Evolutionary conservation across 2,329 filamentous ascomycete genomes (phyloP), one percentile per base, ranked within the genome.

Genomic region (Fusarium secorum): DNA sequence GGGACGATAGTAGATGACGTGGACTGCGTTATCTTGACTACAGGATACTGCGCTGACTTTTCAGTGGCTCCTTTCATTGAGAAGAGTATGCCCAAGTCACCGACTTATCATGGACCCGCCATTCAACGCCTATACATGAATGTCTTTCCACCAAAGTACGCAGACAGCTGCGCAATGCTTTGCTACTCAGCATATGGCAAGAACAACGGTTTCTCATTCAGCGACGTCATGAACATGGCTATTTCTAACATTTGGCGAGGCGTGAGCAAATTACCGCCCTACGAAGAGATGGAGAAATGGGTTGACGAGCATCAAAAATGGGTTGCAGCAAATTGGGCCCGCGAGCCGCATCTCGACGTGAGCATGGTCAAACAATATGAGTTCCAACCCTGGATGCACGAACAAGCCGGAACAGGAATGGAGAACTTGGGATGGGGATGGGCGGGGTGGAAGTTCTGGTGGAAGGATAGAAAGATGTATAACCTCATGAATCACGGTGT

Each of bases 361-460:
- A 64, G 62, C n/a, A 71, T 71, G 58, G 76, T 80, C 11, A 78
- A 67, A 58, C 72, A 76, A n/a, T 79, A 73, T 54, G 76, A 78
- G 20, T 82, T 79, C 65, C 76, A 81, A 18, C 69, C 64, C 0
- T 82, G 78, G 48, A 71, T 83, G 51, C 78, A 84, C 49, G 65
- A 78, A 11, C 74, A 82, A 11, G 82, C 81, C 0, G 83, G 83
- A 3, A 84, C 81, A 1, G 80, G 83, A 0, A 78, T 83, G 66
- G 80, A 84, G 64, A 80, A 81, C 15, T 59, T 85, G 3, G 80
- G 81, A 1, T 83, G 81, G 77, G 81, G 81, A 3, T 77, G 69
- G 75, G 76, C 76, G 20, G 82, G 81, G 0, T 85, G 83, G 83
- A 74, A 75, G 45, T 82, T 83, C 41, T 84, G 82, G 81, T 74